Percentiles rank a stretch among this genome's conserved stretches.
Evolutionary conservation across 202 grass and related monocot species (phyloP).

Genomic region (Carex arenaria): DNA sequence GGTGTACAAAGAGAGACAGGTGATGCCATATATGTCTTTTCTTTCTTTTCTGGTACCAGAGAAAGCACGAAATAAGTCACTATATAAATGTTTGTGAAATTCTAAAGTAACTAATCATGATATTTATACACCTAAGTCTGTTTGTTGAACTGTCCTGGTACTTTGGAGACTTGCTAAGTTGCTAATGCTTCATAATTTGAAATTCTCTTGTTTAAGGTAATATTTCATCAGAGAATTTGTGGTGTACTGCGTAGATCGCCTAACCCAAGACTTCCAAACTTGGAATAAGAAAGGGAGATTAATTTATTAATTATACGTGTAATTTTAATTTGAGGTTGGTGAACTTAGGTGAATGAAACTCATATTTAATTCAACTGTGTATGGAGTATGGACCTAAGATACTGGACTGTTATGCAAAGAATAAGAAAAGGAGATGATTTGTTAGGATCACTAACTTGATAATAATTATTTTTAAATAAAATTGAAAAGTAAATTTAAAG

Average conservation of each 20-base stretch:
- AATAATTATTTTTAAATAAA: no score
- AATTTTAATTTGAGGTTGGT: background rate
- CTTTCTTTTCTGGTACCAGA: background rate
- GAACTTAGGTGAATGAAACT: background rate
- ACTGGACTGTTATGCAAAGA: background rate
- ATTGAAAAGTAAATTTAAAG: no score
- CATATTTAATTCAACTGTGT: background rate
- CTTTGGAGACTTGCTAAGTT: background rate
- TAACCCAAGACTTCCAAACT: background rate
- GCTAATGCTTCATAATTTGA: background rate
- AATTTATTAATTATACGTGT: background rate
- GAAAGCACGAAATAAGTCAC: background rate
- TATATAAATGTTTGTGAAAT: slow-evolving; percentile 1
- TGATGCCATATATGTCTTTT: slow-evolving; percentile 20
- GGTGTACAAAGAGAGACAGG: slow-evolving; percentile 5
- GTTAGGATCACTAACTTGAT: background rate
- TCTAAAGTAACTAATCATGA: background rate
- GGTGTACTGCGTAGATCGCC: slow-evolving; percentile 9
- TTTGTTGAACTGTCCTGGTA: slow-evolving; percentile 13
- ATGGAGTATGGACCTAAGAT: background rate
- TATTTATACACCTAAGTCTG: background rate
- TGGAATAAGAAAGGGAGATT: background rate
- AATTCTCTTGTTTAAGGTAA: background rate
- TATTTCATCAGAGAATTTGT: background rate
- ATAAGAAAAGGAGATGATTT: background rate